Conservation (phyloP, 2,329 filamentous ascomycete species). For the Nakataea oryzae region DNA sequence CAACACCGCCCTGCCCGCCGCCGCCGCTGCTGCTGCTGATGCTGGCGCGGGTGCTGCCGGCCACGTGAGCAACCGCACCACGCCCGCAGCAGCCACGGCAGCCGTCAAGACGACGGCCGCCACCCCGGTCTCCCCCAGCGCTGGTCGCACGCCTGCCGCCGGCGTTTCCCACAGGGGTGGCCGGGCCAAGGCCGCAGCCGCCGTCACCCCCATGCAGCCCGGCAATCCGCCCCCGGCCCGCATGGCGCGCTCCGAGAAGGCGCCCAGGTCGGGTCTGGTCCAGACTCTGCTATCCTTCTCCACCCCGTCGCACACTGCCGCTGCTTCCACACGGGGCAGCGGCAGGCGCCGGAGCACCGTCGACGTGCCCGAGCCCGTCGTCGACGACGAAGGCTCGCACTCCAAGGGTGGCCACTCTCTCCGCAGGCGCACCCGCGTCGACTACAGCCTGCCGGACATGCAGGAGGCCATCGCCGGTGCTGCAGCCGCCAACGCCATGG, state of each 20-base stretch:
- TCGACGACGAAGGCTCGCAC: constrained; percentile 31
- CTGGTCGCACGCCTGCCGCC: not conserved
- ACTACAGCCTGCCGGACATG: constrained; percentile 45
- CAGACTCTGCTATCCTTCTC: constrained; percentile 26
- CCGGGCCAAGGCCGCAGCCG: not conserved
- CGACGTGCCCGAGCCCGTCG: constrained; percentile 21
- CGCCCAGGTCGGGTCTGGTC: constrained; percentile 19
- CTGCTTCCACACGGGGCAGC: constrained; percentile 4
- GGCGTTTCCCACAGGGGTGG: not conserved
- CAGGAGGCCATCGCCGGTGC: constrained; percentile 21
- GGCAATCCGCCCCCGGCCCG: not conserved
- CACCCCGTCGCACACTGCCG: constrained; percentile 17
- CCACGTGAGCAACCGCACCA: not conserved
- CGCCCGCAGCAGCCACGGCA: not conserved
- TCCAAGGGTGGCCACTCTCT: constrained; percentile 49
- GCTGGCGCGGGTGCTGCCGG: not conserved
- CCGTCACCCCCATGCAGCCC: not conserved
- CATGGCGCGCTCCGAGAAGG: constrained; percentile 7
- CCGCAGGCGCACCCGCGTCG: constrained; percentile 43
- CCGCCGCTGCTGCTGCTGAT: not conserved
- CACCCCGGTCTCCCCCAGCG: not conserved
- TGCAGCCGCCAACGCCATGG: no score
- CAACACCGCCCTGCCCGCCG: not conserved
- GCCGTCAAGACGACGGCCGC: not conserved
- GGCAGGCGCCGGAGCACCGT: constrained; percentile 21